Evolutionary conservation across 176 grass and related monocot genomes (phyloP).

Genomic region (Pontederia crassipes): DNA sequence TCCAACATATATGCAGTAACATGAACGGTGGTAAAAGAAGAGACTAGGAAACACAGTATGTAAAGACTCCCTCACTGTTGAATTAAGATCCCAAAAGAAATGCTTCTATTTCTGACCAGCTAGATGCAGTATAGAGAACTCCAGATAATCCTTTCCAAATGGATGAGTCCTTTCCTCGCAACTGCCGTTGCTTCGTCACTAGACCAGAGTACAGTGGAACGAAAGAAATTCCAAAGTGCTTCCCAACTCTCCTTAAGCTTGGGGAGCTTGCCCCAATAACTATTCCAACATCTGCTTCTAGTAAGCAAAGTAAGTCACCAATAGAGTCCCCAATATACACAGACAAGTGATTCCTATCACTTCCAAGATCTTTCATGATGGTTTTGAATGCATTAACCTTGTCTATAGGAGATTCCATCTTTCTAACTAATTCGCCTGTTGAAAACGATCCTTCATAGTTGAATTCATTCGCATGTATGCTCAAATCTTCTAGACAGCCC

Average conservation of each 20-base stretch:
- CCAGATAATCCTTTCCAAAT: slow-evolving; percentile 57
- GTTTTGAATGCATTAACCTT: slow-evolving; percentile 72
- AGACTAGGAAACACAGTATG: too few relatives aligned
- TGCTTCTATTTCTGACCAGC: slow-evolving; percentile 83
- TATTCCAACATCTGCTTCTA: slow-evolving; percentile 92
- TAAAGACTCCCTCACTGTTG: too few relatives aligned
- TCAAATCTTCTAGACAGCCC: slow-evolving; percentile 69
- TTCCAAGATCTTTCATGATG: slow-evolving; percentile 31
- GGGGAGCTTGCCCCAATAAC: slow-evolving; percentile 69
- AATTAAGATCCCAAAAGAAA: slow-evolving; percentile 78
- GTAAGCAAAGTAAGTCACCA: slow-evolving; percentile 88
- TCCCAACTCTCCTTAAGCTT: slow-evolving; percentile 69
- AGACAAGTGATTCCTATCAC: slow-evolving; percentile 21
- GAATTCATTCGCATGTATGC: slow-evolving; percentile 93
- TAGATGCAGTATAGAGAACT: slow-evolving; percentile 77
- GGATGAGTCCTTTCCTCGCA: slow-evolving; percentile 27
- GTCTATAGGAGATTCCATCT: slow-evolving; percentile 81
- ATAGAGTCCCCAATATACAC: slow-evolving; percentile 89
- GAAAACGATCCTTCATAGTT: slow-evolving; percentile 73
- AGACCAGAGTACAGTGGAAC: slow-evolving; percentile 50
- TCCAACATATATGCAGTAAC: too few relatives aligned
- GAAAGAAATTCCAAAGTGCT: slow-evolving; percentile 77
- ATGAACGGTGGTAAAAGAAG: too few relatives aligned
- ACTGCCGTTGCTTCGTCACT: slow-evolving; percentile 62
- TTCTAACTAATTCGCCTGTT: slow-evolving; percentile 72